Conservation (phyloP, 2,329 filamentous ascomycete species). For the Colletotrichum shisoi region DNA sequence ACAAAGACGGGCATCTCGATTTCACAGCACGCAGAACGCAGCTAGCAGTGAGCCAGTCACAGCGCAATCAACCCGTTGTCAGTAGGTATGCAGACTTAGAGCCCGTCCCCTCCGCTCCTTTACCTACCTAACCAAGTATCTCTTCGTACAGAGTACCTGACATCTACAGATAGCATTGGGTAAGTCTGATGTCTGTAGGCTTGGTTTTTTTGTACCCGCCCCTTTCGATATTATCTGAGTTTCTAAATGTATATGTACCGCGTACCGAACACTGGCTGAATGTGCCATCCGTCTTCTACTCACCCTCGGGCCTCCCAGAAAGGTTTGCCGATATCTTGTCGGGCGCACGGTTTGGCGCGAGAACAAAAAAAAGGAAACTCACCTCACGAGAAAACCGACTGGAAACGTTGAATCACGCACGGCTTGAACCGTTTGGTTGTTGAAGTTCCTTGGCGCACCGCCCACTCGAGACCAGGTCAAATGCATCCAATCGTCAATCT, state of each 20-base stretch:
- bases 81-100: no score
- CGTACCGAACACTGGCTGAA: neutral
- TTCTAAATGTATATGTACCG: neutral
- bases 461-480: neutral
- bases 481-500: neutral
- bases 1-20: neutral
- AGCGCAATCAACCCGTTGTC: neutral
- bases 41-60: conserved; percentile 5
- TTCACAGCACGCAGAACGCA: neutral
- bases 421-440: neutral
- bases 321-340: neutral
- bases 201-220: neutral
- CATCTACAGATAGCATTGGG: no score
- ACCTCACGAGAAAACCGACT: neutral
- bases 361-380: neutral
- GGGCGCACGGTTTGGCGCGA: neutral
- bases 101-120: no score
- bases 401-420: neutral
- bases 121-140: neutral
- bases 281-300: conserved; percentile 1
- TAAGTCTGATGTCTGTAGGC: neutral
- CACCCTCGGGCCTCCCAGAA: neutral
- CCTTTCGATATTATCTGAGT: neutral
- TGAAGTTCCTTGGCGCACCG: neutral
- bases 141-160: no score